Conservation (phyloP, 768 basidiomycete species). For the Trametes punicea region DNA sequence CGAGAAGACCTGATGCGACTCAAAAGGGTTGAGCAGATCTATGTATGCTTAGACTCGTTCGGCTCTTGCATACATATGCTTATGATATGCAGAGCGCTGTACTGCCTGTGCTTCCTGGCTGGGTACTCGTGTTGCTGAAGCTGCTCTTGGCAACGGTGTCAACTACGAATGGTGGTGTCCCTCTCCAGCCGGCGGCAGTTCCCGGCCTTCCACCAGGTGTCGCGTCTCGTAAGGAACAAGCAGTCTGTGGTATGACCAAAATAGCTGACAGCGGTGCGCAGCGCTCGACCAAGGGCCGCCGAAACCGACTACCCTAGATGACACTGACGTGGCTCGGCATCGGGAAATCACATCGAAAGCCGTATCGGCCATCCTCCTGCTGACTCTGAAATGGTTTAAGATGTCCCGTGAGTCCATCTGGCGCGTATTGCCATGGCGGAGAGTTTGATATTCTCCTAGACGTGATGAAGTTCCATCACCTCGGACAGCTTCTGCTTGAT, state of each 20-base stretch:
- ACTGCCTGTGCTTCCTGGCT: conserved; percentile 79
- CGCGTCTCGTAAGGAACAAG: conserved; percentile 50
- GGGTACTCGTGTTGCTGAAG: conserved; percentile 92
- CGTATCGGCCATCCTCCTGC: conserved; percentile 87
- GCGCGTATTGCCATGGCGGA: background rate
- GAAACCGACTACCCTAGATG: conserved; percentile 78
- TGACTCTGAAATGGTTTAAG: conserved; percentile 97
- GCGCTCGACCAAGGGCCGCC: conserved; percentile 61
- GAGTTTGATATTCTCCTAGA: conserved; percentile 46
- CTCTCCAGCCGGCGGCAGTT: conserved; percentile 52
- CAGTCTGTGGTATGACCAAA: background rate
- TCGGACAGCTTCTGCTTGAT: conserved; percentile 93
- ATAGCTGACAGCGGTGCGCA: conserved; percentile 20
- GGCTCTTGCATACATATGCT: background rate
- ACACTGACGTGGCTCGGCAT: conserved; percentile 90
- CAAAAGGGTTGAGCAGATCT: conserved; percentile 88
- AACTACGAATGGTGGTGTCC: conserved; percentile 55
- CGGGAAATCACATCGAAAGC: conserved; percentile 98
- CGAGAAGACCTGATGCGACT: conserved; percentile 83
- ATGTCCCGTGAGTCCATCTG: conserved; percentile 74
- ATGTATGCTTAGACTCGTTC: conserved; percentile 46
- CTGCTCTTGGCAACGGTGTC: conserved; percentile 91
- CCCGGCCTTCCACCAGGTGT: conserved; percentile 72
- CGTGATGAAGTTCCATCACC: conserved; percentile 97
- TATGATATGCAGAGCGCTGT: conserved; percentile 59